Base-by-base conservation (phyloP, 1,284 basidiomycete genomes). In the Chalciporus sp. region DNA sequence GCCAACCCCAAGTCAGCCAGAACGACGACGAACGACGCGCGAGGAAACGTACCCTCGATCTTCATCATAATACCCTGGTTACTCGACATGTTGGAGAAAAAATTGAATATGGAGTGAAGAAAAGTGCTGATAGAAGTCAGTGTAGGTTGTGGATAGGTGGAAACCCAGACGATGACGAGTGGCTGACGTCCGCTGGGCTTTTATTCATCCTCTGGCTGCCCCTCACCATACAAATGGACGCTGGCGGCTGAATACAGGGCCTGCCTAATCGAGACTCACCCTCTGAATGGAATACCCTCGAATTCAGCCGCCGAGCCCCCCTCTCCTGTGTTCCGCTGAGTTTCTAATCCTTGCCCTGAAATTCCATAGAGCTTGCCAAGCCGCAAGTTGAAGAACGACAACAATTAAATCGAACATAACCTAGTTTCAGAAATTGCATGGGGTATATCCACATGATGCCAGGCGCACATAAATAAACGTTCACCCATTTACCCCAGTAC, bases 241-340 rank as follows among this genome's bases (percentile, higher is more conserved):
- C 42, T 47, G 5, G 28, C 31, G 29, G 57, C 42, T 48, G 58
- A 52, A 56, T 43, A 45, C 19, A 43, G n/a, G 23, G 16, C 42
- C 51, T 62, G 43, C 59, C 52, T 49, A 23, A 55, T 60, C 33
- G 29, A 23, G 40, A 14, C 39, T 8, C 19, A 33, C 3, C 12
- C 17, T 17, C 14, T 20, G 29, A 47, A 10, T 48, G 53, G 45
- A 47, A 56, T 41, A 39, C 40, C 12, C 16, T 28, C 16, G 29
- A 55, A 26, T 23, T 23, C 47, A 51, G 39, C 14, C 19, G 62
- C 66, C 64, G 57, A 51, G 64, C 58, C 60, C 39, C 23, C 51
- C 35, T 42, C 40, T 58, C 53, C 59, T 54, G 8, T 31, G 4
- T 51, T 33, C 4, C 8, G 26, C 17, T 29, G 12, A 37, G 20